Evolutionary conservation across 352 stramenopile species (phyloP), one percentile per base, ranked within the genome.

Genomic region (Globisporangium nagaii): DNA sequence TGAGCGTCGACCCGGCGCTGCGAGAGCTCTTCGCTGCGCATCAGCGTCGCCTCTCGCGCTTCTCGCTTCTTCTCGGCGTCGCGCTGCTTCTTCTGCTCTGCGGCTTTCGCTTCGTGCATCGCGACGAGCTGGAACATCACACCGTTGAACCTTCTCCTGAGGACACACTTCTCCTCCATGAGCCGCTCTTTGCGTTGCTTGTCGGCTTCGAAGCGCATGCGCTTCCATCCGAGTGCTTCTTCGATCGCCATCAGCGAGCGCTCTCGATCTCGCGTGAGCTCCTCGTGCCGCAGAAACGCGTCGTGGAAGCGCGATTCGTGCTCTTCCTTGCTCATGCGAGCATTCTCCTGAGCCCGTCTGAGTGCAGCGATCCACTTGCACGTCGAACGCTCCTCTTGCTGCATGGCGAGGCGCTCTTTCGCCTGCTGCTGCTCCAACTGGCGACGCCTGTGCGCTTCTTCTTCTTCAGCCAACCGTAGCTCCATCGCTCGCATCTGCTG

Each of bases 11-110:
- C 13, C 2, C 71, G 70, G 2, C 66, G 53, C 41, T 45, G 61
- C 13, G 45, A 52, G 7, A 64, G 49, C 53, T 86, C 77, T 67
- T 88, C 74, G n/a, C 46, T 58, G 32, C 70, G 63, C 74, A 88
- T 86, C 19, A 57, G 34, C 7, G 70, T 64, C 41, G 46, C 56
- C 28, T 85, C 77, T 5, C 69, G 65, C 7, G 45, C 46, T 20
- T 75, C 62, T 28, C 66, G 56, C 25, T 61, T 67, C 6, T 40
- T 62, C 32, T 68, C 50, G 12, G 58, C 40, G 3, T 75, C 62
- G 7, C 59, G 32, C 25, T 32, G 49, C 15, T 69, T 59, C 42
- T 59, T 58, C 4, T 62, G 44, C 35, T 69, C 56, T 0, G 35
- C 56, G 6, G 28, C 25, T 36, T 50, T 20, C 0, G 30, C 28